A percentile compares a stretch with the other conserved stretches of the same genome.
phyloP scores from a whole-genome alignment of 192 early-diverging fungal species.

The Haplosporangium gracile region DNA sequence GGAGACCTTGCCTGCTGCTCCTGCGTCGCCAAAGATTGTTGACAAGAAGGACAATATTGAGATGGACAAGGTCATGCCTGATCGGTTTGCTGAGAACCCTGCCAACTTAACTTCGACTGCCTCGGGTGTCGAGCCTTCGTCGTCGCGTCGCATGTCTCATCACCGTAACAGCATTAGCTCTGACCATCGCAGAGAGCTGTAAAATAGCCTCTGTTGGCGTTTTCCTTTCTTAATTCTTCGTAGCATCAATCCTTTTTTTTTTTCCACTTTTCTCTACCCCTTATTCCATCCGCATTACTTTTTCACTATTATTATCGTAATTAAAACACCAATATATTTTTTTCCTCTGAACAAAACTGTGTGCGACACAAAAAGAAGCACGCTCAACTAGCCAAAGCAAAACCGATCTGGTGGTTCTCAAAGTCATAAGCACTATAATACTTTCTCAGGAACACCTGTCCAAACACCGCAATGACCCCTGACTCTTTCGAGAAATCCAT shows the following conservation, averaged over 20 bases:
- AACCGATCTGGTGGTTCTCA: conserved; percentile 75
- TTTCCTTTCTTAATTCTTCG: background rate
- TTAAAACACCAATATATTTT: background rate
- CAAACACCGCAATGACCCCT: conserved; percentile 85
- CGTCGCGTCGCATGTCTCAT: conserved; percentile 23
- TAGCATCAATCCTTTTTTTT: background rate
- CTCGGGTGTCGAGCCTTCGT: conserved; percentile 14
- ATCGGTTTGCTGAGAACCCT: conserved; percentile 3
- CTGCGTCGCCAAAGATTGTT: background rate
- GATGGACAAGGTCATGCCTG: conserved; percentile 24
- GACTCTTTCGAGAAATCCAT: conserved; percentile 85
- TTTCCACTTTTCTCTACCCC: background rate
- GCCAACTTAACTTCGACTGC: conserved; percentile 6
- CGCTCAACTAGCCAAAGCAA: conserved; percentile 44
- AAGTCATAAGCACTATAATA: conserved; percentile 79
- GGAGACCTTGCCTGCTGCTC: conserved; percentile 25
- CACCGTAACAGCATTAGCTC: conserved; percentile 36
- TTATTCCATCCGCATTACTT: background rate
- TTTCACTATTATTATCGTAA: conserved; percentile 7
- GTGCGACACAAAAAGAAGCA: background rate
- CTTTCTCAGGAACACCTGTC: conserved; percentile 85
- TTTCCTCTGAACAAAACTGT: too few species aligned
- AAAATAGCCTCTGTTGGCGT: background rate
- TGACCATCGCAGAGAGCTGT: conserved; percentile 10
- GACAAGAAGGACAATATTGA: background rate